Conservation (phyloP, 2,329 filamentous ascomycete genomes). For the Teratosphaeria epicoccoides region DNA sequence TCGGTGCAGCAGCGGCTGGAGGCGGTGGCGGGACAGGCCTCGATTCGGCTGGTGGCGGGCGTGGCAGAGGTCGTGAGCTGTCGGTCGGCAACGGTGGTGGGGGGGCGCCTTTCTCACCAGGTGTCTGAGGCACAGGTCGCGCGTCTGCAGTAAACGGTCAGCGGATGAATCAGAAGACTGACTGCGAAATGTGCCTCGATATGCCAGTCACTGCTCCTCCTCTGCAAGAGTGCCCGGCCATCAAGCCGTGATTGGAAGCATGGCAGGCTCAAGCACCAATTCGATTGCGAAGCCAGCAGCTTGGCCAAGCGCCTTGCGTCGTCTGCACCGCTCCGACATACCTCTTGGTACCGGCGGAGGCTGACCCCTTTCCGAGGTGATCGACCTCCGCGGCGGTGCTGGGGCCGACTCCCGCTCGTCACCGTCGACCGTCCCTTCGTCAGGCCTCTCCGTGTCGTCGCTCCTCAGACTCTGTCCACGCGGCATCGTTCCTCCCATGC, state of each 20-base stretch:
- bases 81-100: constrained; percentile 26
- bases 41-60: constrained; percentile 28
- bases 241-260: not conserved
- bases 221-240: not conserved
- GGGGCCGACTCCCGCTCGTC: constrained; percentile 41
- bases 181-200: not conserved
- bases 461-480: constrained; percentile 40
- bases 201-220: not conserved
- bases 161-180: not conserved
- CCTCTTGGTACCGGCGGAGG: constrained; percentile 40
- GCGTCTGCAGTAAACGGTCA: constrained; percentile 7
- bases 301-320: not conserved
- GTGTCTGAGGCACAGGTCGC: constrained; percentile 22
- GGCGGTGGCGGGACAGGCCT: constrained; percentile 51
- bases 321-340: constrained; percentile 27
- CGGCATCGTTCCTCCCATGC: constrained; percentile 47
- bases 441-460: constrained; percentile 30
- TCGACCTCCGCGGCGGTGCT: constrained; percentile 28
- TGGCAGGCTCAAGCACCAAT: not conserved
- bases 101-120: constrained; percentile 12
- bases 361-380: constrained; percentile 26
- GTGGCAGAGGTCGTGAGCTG: constrained; percentile 29
- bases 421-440: constrained; percentile 42
- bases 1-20: constrained; percentile 30
- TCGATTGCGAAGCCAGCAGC: not conserved